Evolutionary conservation across 2,329 filamentous ascomycete species (phyloP), one percentile per base, ranked within the genome.

Genomic region (Xylaria sp.): DNA sequence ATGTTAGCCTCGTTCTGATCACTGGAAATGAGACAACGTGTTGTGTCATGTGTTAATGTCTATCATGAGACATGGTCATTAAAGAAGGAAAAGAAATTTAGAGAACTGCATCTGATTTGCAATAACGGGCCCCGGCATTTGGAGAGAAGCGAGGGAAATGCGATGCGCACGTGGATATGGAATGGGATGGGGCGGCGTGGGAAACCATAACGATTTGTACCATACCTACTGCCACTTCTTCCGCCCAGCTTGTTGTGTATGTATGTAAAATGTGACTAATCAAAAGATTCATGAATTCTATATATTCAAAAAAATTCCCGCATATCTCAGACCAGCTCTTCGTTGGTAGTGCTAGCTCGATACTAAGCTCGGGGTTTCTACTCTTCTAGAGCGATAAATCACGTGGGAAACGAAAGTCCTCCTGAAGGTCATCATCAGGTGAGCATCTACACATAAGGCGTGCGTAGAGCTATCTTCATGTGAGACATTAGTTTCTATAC

Each of bases 231-330:
- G 57, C 51, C 63, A 51, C 58, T 52, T 64, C 52, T 46, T 62
- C 23, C 57, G 51, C 44, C 54, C 15, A 25, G 46, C 58, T 57
- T 59, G 62, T 62, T 63, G 62, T 70, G 66, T 68, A 72, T 71
- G 69, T 72, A 71, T 46, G 34, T 37, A 37, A 68, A 70, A 69
- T 62, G 60, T 70, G 64, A 64, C 39, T 55, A 69, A 72, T 69
- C 50, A 60, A 64, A 70, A 70, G 52, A 65, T 46, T 59, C 13
- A n/a, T 50, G 65, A 65, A 59, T 59, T 59, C 23, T 52, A 41
- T 44, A 58, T 48, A 28, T 65, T 28, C 5, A 1, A 18, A 5
- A 18, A 46, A n/a, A n/a, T n/a, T 34, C 13, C 25, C 41, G 4
- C 1, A 25, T 54, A 4, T 13, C 10, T 44, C 18, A 3, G n/a